A percentile compares a stretch with the other conserved stretches of the same genome.
Evolutionary conservation across 768 basidiomycete species (phyloP).

Genomic region (Pleurotus eryngii): DNA sequence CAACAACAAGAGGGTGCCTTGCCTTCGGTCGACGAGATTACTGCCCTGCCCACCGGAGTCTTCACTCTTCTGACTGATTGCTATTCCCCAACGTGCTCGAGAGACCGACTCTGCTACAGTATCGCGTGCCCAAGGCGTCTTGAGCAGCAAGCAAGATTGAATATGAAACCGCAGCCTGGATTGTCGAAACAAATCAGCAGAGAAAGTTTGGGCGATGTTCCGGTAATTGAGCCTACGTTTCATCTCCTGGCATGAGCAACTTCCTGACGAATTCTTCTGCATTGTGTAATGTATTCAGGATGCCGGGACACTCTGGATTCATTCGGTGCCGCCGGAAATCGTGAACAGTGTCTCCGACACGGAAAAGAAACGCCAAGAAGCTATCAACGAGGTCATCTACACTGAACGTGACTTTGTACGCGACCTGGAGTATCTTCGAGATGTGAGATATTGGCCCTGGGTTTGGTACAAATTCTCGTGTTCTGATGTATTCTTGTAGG

Average conservation of each 20-base stretch:
- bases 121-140: slow-evolving; percentile 93
- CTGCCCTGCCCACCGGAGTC: slow-evolving; percentile 81
- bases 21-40: slow-evolving; percentile 49
- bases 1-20: not conserved
- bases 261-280: not conserved
- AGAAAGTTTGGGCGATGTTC: slow-evolving; percentile 78
- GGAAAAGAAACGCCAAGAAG: slow-evolving; percentile 96
- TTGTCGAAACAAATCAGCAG: slow-evolving; percentile 79
- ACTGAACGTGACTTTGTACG: slow-evolving; percentile 98
- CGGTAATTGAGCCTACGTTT: slow-evolving; percentile 45
- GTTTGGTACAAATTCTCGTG: not conserved
- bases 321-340: slow-evolving; percentile 93
- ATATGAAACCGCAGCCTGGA: slow-evolving; percentile 92
- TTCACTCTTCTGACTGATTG: slow-evolving; percentile 97
- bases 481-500: slow-evolving; percentile 35
- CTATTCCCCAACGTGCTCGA: slow-evolving; percentile 95
- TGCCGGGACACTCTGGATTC: slow-evolving; percentile 87
- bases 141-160: slow-evolving; percentile 91
- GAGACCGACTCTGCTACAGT: slow-evolving; percentile 93
- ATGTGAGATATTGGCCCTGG: slow-evolving; percentile 48
- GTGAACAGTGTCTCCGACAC: slow-evolving; percentile 87
- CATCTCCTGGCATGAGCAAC: not conserved
- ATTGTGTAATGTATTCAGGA: slow-evolving; percentile 21
- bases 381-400: slow-evolving; percentile 93
- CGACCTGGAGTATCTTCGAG: slow-evolving; percentile 96